Base-by-base conservation (phyloP, 352 stramenopile species). In the Phytophthora tentaculata region DNA sequence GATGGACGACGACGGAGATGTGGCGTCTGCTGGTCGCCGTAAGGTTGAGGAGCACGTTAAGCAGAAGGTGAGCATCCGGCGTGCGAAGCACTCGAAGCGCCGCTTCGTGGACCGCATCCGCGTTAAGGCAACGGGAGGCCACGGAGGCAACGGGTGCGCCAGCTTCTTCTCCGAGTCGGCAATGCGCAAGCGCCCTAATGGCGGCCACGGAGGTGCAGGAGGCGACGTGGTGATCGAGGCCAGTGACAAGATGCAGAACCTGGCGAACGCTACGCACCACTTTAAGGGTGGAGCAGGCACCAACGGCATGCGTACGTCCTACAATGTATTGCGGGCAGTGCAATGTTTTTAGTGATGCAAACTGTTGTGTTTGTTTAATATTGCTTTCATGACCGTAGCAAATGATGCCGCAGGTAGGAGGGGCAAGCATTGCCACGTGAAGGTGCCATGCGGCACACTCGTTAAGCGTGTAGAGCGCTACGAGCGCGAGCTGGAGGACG, bases 31-130 rank as follows among this genome's bases (percentile, higher is more conserved):
- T 2, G 69, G 64, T 12, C 69, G 69, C 37, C 81, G 76, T 53
- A 81, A 83, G 37, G 66, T 92, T 10, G 84, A 94, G 64, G 86
- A 96, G 65, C 84, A 94, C 48, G 83, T 96, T 20, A 96, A 96
- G 81, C 83, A 92, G 67, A 96, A 96, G 59, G 88, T 96, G 51
- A 81, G 86, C 55, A 71, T 96, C 53, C 86, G 83, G 35, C 88
- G 88, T 51, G 84, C 85, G 56, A 86, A 95, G 73, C 88, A 95
- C 75, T 91, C 86, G 29, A 96, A 95, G 83, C 86, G 88, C 14
- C 90, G 92, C 66, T 97, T 97, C 58, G 88, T 97, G 35, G 90
- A 97, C 73, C 85, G 88, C 70, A 94, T 97, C 61, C 83, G 90
- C 44, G 89, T 97, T 51, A 93, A 94, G 48, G 87, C 89, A n/a